Percentiles rank a stretch among this genome's conserved stretches.
Conservation (phyloP, 371 early-diverging fungal species). For the Circinella umbellata region DNA sequence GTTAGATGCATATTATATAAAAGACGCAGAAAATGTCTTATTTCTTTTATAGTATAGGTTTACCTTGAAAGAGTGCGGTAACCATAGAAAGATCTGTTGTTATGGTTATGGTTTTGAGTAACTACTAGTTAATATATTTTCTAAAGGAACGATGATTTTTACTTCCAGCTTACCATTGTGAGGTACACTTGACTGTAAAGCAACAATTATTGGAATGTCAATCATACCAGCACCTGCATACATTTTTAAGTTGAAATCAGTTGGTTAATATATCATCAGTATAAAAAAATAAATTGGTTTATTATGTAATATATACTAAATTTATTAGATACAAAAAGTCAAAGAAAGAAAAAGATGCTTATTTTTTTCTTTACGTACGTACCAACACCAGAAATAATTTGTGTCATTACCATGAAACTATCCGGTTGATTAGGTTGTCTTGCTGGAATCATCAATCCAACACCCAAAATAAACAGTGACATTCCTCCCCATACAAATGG, state of each 20-base stretch:
- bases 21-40: too few species aligned
- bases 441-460: constrained; percentile 51
- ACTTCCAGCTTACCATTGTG: constrained; percentile 28
- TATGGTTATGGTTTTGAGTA: neutral
- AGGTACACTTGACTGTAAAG: constrained; percentile 43
- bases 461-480: constrained; percentile 53
- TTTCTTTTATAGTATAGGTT: too few species aligned
- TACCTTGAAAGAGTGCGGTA: constrained; percentile 25
- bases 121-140: neutral
- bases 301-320: too few species aligned
- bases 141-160: too few species aligned
- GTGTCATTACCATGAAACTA: constrained; percentile 38
- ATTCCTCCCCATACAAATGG: constrained; percentile 63
- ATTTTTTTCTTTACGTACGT: neutral
- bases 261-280: too few species aligned
- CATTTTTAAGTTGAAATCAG: too few species aligned
- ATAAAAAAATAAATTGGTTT: too few species aligned
- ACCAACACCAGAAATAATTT: constrained; percentile 45
- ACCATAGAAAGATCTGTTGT: constrained; percentile 39
- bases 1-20: too few species aligned
- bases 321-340: too few species aligned
- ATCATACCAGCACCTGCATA: constrained; percentile 38
- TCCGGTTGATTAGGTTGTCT: constrained; percentile 36
- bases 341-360: neutral
- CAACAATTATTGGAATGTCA: constrained; percentile 39